Percentiles rank a stretch among this genome's conserved stretches.
phyloP scores from a whole-genome alignment of 805 yeast species.

The Priceomyces castillae region DNA sequence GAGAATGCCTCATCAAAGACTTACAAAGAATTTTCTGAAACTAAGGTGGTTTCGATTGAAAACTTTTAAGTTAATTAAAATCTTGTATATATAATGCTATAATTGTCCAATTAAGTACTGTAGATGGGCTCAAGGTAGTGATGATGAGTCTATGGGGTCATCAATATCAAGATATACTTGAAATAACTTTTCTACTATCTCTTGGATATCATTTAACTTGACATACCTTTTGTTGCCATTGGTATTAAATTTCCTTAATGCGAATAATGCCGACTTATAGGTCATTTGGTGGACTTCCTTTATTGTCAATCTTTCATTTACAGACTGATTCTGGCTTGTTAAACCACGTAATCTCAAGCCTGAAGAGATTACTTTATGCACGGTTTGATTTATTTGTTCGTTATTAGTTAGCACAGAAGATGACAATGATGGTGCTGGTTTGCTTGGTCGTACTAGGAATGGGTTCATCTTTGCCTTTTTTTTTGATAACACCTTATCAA shows the following conservation, averaged over 20 bases:
- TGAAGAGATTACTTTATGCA: conserved; percentile 35
- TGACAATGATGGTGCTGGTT: conserved; percentile 10
- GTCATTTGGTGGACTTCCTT: conserved; percentile 44
- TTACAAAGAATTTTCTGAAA: conserved; percentile 14
- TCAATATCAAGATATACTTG: conserved; percentile 36
- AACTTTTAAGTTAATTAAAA: conserved; percentile 18
- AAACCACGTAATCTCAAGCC: conserved; percentile 43
- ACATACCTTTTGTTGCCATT: conserved; percentile 18
- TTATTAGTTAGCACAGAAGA: conserved; percentile 19
- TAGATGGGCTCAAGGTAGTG: background rate
- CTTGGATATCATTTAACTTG: conserved; percentile 32
- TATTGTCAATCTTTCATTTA: conserved; percentile 34
- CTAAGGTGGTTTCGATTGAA: conserved; percentile 16
- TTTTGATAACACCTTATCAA: conserved; percentile 35
- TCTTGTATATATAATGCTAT: conserved; percentile 8
- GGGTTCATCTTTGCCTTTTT: conserved; percentile 20
- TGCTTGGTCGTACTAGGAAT: conserved; percentile 11
- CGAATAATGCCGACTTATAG: conserved; percentile 34
- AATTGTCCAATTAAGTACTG: background rate
- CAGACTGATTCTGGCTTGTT: conserved; percentile 18
- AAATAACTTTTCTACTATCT: conserved; percentile 37
- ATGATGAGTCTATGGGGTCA: conserved; percentile 1
- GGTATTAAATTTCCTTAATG: conserved; percentile 36
- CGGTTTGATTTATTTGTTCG: conserved; percentile 32
- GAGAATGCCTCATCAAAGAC: conserved; percentile 26